Percentiles rank a stretch among this genome's conserved stretches.
These are phyloP conservation scores for Pyricularia pennisetigena DNA, from an alignment of 2,329 filamentous ascomycete genomes.

Conservation along the genomic window DNA sequence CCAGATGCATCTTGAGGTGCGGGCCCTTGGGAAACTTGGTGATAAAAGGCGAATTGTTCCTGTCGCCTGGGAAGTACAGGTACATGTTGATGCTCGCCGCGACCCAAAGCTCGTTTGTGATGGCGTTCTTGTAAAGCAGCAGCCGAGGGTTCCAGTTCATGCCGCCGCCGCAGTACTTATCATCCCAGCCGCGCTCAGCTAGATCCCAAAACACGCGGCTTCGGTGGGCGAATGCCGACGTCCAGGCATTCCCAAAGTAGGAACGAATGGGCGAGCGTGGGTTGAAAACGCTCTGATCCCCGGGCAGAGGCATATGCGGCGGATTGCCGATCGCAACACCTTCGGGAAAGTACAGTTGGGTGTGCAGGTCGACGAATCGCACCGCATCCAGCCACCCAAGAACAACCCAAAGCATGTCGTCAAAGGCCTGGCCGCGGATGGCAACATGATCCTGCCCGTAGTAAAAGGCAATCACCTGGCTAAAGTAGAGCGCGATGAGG, in stretches of 20 bases:
- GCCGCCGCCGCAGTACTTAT: constrained; percentile 68
- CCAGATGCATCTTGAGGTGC: constrained; percentile 55
- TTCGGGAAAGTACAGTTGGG: constrained; percentile 45
- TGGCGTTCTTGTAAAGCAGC: constrained; percentile 86
- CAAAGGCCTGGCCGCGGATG: constrained; percentile 68
- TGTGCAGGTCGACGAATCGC: constrained; percentile 66
- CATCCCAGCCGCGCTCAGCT: constrained; percentile 72
- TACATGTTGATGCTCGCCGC: constrained; percentile 84
- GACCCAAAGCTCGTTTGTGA: constrained; percentile 88
- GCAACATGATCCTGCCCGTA: constrained; percentile 75
- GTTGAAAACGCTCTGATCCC: constrained; percentile 22
- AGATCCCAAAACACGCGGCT: constrained; percentile 80
- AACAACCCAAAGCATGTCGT: constrained; percentile 94
- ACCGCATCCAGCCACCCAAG: constrained; percentile 81
- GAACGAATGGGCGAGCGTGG: constrained; percentile 16
- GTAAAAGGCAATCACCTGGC: constrained; percentile 67
- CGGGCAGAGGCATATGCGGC: constrained; percentile 9
- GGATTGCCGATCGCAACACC: not conserved
- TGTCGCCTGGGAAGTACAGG: constrained; percentile 73
- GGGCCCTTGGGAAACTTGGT: constrained; percentile 17
- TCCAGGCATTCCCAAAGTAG: constrained; percentile 74
- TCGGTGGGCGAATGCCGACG: constrained; percentile 69
- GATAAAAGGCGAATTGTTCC: constrained; percentile 59
- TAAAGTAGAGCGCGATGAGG: constrained; percentile 73
- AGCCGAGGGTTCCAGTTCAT: constrained; percentile 85